Conservation (phyloP, 176 grass and related monocot species). For the Poa pratensis region DNA sequence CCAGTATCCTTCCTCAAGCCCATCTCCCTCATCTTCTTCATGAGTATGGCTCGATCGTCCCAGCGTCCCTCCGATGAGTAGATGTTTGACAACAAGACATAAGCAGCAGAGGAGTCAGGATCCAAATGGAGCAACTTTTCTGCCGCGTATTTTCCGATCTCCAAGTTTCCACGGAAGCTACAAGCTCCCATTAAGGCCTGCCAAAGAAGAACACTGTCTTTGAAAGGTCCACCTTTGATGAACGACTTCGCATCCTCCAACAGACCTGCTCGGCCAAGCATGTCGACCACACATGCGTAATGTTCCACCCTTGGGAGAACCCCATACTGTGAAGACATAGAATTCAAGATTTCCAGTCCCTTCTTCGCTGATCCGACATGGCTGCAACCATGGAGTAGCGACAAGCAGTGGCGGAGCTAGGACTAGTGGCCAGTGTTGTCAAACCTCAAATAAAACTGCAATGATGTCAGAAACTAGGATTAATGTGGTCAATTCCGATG, state of each 20-base stretch:
- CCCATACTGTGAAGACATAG: constrained; percentile 56
- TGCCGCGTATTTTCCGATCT: constrained; percentile 68
- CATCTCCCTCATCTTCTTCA: constrained; percentile 69
- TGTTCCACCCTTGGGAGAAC: constrained; percentile 77
- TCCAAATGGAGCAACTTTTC: constrained; percentile 59
- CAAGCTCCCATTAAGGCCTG: constrained; percentile 86
- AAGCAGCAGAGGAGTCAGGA: constrained; percentile 59
- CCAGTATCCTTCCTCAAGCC: constrained; percentile 84
- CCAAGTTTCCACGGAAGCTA: constrained; percentile 70
- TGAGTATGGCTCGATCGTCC: constrained; percentile 64
- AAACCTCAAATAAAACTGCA: too few relatives aligned
- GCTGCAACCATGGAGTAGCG: constrained; percentile 78
- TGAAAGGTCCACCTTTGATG: constrained; percentile 66
- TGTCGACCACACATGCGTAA: constrained; percentile 83
- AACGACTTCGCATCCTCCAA: constrained; percentile 69
- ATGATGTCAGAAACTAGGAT: too few relatives aligned
- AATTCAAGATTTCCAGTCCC: constrained; percentile 69
- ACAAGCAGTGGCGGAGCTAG: not conserved
- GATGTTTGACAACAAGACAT: constrained; percentile 81
- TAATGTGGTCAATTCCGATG: too few relatives aligned
- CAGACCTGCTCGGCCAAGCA: constrained; percentile 67
- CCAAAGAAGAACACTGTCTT: constrained; percentile 63
- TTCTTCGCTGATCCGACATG: constrained; percentile 76
- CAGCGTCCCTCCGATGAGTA: constrained; percentile 68
- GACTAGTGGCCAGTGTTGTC: too few relatives aligned